phyloP scores from a whole-genome alignment of 1,284 basidiomycete species.

The Mrakiaceae sp. region DNA sequence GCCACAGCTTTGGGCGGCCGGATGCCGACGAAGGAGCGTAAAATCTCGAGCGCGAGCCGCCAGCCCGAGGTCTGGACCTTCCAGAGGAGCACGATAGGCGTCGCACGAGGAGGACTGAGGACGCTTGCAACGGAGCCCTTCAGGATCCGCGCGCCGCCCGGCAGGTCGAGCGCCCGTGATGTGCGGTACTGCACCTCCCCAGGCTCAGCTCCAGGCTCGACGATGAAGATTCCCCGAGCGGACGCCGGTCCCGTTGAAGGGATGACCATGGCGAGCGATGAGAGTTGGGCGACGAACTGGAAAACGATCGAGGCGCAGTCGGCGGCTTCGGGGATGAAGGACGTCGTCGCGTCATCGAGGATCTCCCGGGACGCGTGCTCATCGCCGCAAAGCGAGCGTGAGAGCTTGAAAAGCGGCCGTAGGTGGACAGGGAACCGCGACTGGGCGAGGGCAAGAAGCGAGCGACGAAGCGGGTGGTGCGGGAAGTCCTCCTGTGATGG shows the following conservation, averaged over 20 bases:
- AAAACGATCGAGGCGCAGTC: conserved; percentile 55
- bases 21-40: conserved; percentile 54
- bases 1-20: conserved; percentile 28
- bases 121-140: conserved; percentile 56
- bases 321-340: conserved; percentile 21
- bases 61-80: conserved; percentile 67
- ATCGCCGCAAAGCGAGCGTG: conserved; percentile 57
- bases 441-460: background rate
- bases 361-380: conserved; percentile 39
- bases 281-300: conserved; percentile 57
- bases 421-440: conserved; percentile 65
- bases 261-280: conserved; percentile 63
- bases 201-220: conserved; percentile 43
- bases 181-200: conserved; percentile 54
- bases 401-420: conserved; percentile 55
- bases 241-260: conserved; percentile 46
- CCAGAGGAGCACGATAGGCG: conserved; percentile 63
- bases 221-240: conserved; percentile 55
- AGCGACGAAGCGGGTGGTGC: background rate
- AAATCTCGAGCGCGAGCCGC: conserved; percentile 63
- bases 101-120: conserved; percentile 51
- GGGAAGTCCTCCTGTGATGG: conserved; percentile 6
- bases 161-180: conserved; percentile 53
- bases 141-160: conserved; percentile 59
- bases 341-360: conserved; percentile 48